These are phyloP conservation scores for Scenedesmus sp. DNA, from an alignment of 163 green algal species.

Conservation along the genomic window DNA sequence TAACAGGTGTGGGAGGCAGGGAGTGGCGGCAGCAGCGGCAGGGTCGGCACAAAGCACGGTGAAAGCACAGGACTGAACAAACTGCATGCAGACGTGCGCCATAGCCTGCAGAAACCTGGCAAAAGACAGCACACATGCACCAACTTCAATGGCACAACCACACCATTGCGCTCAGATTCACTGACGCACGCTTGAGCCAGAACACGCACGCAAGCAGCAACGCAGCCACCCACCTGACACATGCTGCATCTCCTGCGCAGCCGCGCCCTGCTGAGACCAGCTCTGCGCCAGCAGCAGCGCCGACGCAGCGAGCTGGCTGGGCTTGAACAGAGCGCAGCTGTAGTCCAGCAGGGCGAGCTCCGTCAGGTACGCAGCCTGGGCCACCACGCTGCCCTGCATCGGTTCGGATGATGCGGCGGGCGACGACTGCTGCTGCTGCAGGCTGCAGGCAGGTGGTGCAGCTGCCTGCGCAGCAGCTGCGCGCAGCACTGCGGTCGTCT, in stretches of 20 bases:
- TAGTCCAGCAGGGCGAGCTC: conserved; percentile 65
- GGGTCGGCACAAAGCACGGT: no score
- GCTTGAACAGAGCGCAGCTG: conserved; percentile 19
- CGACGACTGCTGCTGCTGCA: background rate
- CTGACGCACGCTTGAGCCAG: background rate
- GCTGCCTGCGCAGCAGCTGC: background rate
- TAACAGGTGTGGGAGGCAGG: no score
- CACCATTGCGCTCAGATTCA: no score
- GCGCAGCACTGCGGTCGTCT: conserved; percentile 34
- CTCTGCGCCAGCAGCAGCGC: conserved; percentile 57
- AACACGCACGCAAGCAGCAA: background rate
- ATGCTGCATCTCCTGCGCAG: background rate
- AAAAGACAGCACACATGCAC: background rate
- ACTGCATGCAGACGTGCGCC: no score
- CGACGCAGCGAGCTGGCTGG: conserved; percentile 53
- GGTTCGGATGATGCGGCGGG: conserved; percentile 11
- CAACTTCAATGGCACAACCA: no score
- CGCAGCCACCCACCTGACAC: conserved; percentile 25
- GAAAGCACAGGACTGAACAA: no score
- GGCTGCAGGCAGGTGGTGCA: background rate
- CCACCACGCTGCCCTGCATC: conserved; percentile 1
- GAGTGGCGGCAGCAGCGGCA: background rate
- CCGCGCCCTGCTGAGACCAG: conserved; percentile 5
- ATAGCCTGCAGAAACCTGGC: no score
- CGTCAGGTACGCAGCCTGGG: conserved; percentile 54